Evolutionary conservation across 176 grass and related monocot genomes (phyloP), one percentile per base, ranked within the genome.

Genomic region (Saccharum spontaneum): DNA sequence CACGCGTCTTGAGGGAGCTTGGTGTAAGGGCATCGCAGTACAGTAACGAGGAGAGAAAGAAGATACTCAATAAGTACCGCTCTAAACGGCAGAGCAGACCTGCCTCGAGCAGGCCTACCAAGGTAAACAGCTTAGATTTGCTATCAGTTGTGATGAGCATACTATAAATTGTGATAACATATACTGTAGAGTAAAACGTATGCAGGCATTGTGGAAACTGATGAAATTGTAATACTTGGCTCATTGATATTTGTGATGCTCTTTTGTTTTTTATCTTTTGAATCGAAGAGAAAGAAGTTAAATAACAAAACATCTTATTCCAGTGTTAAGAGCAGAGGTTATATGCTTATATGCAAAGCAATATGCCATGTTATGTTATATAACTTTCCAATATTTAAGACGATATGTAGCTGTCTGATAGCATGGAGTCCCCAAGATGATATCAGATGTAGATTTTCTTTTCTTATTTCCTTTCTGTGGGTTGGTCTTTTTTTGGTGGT

Each of bases 11-110:
- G 76, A 91, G 80, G 34, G 89, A 91, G 13, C 83, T 91, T 0
- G 80, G 89, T 46, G 77, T 91, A 48, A 88, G 75, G 57, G 86
- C 75, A 0, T 94, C 86, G 1, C 90, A 87, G 59, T 83, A 92
- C 41, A 89, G 30, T 63, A 85, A 88, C 28, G 92, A 89, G 57
- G 95, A 97, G 54, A 92, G 92, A 82, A 91, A 93, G 85, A 94
- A 90, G 60, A 91, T 92, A 80, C 86, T 97, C 65, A 24, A 71
- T 61, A 97, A 91, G 66, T 94, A 94, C 81, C 80, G 92, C 78
- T 89, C 83, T 1, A 94, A 97, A 74, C 67, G 90, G 41, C 88
- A 86, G 69, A 92, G 87, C 82, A 94, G 92, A 62, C 81, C 83
- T 31, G 65, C 61, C 52, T 67, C 80, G 5, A 87, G 79, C 50